Conservation (phyloP, 2,329 filamentous ascomycete genomes). For the Zopfia rhizophila region DNA sequence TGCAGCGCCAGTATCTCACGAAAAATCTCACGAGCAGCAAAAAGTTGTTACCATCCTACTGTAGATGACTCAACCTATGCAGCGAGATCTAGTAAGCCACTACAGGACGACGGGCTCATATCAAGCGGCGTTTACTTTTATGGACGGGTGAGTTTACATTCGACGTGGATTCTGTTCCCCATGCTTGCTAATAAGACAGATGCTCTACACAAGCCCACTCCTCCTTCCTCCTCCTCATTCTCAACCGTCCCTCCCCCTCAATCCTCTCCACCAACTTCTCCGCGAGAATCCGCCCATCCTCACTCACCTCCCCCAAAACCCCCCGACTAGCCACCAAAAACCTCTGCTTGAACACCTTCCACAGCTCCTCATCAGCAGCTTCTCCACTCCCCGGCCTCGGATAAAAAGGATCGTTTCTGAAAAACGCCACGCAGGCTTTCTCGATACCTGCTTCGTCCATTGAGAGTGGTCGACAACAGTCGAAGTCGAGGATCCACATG, state of each 20-base stretch:
- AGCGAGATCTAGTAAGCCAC: no score
- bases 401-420: conserved; percentile 63
- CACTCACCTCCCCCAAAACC: conserved; percentile 11
- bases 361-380: conserved; percentile 21
- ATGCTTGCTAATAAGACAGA: no score
- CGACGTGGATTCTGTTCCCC: no score
- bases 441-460: conserved; percentile 54
- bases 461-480: conserved; percentile 65
- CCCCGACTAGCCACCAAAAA: conserved; percentile 12
- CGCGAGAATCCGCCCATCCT: conserved; percentile 2
- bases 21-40: no score
- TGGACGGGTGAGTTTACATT: no score
- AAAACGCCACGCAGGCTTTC: conserved; percentile 56
- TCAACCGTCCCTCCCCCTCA: conserved; percentile 9
- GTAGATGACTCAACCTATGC: no score
- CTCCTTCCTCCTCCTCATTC: conserved; percentile 8
- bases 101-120: no score
- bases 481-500: conserved; percentile 65
- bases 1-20: no score
- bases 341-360: conserved; percentile 17
- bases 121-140: no score
- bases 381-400: conserved; percentile 36
- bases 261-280: conserved; percentile 13
- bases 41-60: no score
- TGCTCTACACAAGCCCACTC: no score